These are phyloP conservation scores for Craterostigma plantagineum DNA, from an alignment of 257 asterid species.

Conservation along the genomic window DNA sequence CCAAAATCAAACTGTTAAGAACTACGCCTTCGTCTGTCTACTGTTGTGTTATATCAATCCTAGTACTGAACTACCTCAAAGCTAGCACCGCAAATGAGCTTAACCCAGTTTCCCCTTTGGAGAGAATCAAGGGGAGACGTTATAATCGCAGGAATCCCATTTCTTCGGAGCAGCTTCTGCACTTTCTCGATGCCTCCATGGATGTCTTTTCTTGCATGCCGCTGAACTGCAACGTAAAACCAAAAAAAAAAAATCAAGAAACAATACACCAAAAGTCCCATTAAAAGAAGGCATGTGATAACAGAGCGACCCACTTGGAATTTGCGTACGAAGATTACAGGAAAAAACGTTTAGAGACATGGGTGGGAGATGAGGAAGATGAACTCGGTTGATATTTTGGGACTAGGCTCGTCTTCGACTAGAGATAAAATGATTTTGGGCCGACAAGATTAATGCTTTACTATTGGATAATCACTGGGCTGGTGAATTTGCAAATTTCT, in stretches of 20 bases:
- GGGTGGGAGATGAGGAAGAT: neutral
- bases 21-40: neutral
- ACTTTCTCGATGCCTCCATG: conserved; percentile 30
- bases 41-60: neutral
- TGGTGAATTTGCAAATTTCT: too few relatives aligned
- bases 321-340: too few relatives aligned
- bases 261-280: too few relatives aligned
- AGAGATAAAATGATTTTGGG: too few relatives aligned
- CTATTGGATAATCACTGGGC: too few relatives aligned
- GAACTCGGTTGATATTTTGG: too few relatives aligned
- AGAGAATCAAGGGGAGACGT: conserved; percentile 59
- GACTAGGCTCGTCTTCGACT: too few relatives aligned
- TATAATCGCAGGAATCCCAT: conserved; percentile 28
- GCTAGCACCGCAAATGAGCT: conserved; percentile 94
- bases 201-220: conserved; percentile 16
- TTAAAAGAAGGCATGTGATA: too few relatives aligned
- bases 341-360: neutral
- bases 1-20: too few relatives aligned
- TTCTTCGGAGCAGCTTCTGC: conserved; percentile 21
- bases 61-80: conserved; percentile 63
- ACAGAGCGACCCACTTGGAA: neutral
- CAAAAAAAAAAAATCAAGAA: too few relatives aligned
- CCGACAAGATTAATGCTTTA: too few relatives aligned
- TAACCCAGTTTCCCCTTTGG: conserved; percentile 73
- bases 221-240: conserved; percentile 15